phyloP scores from a whole-genome alignment of 2,329 filamentous ascomycete species.

The Cryphonectria carpinicola region DNA sequence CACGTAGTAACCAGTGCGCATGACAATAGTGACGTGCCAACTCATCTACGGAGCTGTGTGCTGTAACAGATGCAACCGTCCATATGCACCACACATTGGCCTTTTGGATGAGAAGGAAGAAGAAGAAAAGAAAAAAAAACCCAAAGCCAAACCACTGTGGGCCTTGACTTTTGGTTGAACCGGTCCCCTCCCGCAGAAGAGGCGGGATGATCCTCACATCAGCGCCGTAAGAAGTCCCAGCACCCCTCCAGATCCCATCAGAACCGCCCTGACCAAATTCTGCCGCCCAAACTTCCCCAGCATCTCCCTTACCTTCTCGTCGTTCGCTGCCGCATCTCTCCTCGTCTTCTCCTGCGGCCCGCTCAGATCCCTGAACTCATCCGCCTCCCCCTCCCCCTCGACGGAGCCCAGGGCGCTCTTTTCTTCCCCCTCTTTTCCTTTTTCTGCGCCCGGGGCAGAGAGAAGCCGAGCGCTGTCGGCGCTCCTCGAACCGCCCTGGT shows the following conservation, averaged over 20 bases:
- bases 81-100: not conserved
- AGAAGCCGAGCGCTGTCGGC: not conserved
- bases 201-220: not conserved
- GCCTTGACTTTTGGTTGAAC: not conserved
- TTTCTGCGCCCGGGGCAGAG: not conserved
- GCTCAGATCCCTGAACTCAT: slow-evolving; percentile 16
- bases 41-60: not conserved
- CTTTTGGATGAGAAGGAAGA: too few relatives aligned
- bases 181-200: not conserved
- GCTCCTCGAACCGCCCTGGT: slow-evolving; percentile 16
- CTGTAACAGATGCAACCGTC: not conserved
- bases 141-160: not conserved
- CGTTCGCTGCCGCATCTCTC: not conserved
- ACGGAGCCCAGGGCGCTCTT: slow-evolving; percentile 14
- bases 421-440: not conserved
- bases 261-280: slow-evolving; percentile 17
- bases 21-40: not conserved
- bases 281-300: slow-evolving; percentile 17
- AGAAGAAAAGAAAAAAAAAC: not conserved
- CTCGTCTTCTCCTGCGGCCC: slow-evolving; percentile 19
- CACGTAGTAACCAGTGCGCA: too few relatives aligned
- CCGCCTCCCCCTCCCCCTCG: slow-evolving; percentile 6
- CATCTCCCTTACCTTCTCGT: slow-evolving; percentile 18
- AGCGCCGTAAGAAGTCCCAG: slow-evolving; percentile 17
- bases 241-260: slow-evolving; percentile 18